Base-by-base conservation (phyloP, 2,329 filamentous ascomycete genomes). In the Colletotrichum godetiae region DNA sequence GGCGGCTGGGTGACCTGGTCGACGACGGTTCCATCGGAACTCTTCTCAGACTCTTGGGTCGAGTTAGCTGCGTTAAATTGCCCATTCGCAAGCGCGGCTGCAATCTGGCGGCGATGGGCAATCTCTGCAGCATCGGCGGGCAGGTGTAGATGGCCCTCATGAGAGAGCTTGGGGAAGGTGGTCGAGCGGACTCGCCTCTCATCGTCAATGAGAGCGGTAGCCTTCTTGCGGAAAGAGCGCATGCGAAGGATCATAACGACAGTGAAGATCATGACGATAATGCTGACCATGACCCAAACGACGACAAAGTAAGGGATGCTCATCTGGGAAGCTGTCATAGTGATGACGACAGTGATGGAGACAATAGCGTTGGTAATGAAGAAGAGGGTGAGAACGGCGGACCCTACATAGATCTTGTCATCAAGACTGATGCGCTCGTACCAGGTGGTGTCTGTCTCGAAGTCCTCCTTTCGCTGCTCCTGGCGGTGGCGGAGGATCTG, bases 81-180 rank as follows among this genome's bases (percentile, higher is more conserved):
- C 15, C 27, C 49, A 8, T 29, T 42, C 29, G 46, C 56, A 27
- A 27, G 22, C 7, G 58, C 64, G 7, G 66, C 57, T 5, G 52
- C 66, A 42, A 73, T 59, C 11, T 46, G 46, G 5, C 66, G 53
- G 12, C 70, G 66, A 10, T 73, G 66, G 7, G 56, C 33, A 7
- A 73, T 19, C 33, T 73, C 70, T 13, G 53, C 42, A 15, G 70
- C 53, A 15, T 67, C 69, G 35, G 70, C 70, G 24, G 70, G 66
- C 22, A 72, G 19, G 2, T 33, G 53, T 33, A 46, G 56, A 12
- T 57, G 56, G 10, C 29, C 58, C 15, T 72, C 63, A 15, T 52
- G 6, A 4, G 55, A 57, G 13, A 46, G 13, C 5, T 22, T 66
- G 3, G 60, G 67, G 5, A n/a, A 24, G 6, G 42, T 49, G 19